Percentiles rank a stretch among this genome's conserved stretches.
Evolutionary conservation across 768 basidiomycete species (phyloP).

Genomic region (Solioccasus polychromus): DNA sequence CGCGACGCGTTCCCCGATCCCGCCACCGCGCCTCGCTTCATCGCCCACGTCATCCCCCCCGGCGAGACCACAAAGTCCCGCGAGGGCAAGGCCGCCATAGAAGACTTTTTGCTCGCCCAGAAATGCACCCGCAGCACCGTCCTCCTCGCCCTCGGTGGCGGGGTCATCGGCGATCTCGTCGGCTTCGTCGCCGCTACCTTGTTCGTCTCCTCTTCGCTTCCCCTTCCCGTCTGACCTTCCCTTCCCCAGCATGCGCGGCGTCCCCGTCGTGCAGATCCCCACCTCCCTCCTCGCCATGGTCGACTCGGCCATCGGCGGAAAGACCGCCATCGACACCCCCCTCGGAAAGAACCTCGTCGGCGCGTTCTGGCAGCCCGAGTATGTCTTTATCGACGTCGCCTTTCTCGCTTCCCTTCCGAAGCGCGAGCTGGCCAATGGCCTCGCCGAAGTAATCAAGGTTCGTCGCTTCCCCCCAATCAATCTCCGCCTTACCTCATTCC

Average conservation of each 20-base stretch:
- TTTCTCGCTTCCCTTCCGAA: constrained; percentile 91
- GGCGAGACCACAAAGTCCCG: constrained; percentile 93
- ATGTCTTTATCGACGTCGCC: constrained; percentile 95
- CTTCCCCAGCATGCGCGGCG: constrained; percentile 86
- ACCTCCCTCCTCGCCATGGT: constrained; percentile 98
- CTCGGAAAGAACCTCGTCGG: constrained; percentile 99
- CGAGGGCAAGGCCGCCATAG: constrained; percentile 87
- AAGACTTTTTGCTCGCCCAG: constrained; percentile 87
- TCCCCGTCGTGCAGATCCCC: constrained; percentile 93
- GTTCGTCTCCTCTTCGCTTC: constrained; percentile 42
- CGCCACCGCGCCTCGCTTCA: constrained; percentile 54
- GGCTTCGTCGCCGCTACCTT: constrained; percentile 98
- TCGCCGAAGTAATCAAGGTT: constrained; percentile 98
- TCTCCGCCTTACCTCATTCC: constrained; percentile 1
- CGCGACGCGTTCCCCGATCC: constrained; percentile 14
- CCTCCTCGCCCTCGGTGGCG: constrained; percentile 90
- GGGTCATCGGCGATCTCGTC: constrained; percentile 94
- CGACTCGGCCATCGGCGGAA: constrained; percentile 95
- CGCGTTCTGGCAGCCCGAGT: constrained; percentile 97
- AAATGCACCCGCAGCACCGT: constrained; percentile 93
- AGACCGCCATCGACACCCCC: constrained; percentile 98
- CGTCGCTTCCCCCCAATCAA: constrained; percentile 18
- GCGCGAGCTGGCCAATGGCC: constrained; percentile 96
- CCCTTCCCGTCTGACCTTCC: constrained; percentile 1
- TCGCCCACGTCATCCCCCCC: constrained; percentile 77